Conservation (phyloP, 179 eudicot genomes). For the Sideroxylon spinosum region DNA sequence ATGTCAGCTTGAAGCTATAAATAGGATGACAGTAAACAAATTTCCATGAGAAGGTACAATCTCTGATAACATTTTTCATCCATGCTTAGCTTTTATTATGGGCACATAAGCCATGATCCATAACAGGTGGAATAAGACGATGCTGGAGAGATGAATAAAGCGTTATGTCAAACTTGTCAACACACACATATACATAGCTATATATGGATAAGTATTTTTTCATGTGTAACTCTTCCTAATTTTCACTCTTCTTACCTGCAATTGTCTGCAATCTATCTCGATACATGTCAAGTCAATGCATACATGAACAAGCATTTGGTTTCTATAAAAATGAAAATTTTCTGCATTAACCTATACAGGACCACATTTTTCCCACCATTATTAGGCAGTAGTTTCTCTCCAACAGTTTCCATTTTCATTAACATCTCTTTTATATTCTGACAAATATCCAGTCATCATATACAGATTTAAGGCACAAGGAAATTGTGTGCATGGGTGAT, state of each 20-base stretch:
- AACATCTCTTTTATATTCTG: background rate
- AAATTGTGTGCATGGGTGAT: background rate
- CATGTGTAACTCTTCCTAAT: background rate
- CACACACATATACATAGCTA: no score
- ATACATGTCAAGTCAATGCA: background rate
- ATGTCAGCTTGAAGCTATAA: background rate
- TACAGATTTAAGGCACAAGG: background rate
- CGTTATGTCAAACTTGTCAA: no score
- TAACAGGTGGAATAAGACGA: background rate
- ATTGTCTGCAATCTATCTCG: background rate
- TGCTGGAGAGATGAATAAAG: background rate
- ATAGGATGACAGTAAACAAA: background rate
- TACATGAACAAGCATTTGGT: background rate
- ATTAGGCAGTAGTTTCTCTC: background rate
- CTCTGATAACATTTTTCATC: background rate
- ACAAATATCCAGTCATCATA: background rate
- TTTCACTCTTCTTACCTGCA: background rate
- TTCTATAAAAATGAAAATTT: slow-evolving; percentile 7
- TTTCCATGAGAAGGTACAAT: background rate
- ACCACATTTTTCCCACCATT: background rate
- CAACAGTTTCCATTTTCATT: slow-evolving; percentile 1
- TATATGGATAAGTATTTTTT: background rate
- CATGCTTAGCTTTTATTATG: background rate
- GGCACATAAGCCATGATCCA: background rate
- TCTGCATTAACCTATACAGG: background rate